Evolutionary conservation across 2,329 filamentous ascomycete species (phyloP).

Genomic region (Epichloe coenophiala): DNA sequence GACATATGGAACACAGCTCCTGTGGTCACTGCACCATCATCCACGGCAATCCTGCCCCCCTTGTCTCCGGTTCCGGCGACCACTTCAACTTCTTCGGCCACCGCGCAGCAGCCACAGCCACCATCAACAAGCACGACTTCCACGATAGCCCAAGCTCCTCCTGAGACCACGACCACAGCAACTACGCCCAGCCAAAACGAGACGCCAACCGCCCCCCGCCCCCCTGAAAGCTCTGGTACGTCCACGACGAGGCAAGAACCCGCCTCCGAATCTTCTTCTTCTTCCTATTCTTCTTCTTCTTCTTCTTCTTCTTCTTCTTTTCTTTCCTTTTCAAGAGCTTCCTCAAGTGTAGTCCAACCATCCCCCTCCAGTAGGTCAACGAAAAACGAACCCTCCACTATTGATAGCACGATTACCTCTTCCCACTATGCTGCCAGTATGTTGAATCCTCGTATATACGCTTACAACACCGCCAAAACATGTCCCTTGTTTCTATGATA

Average conservation of each 20-base stretch:
- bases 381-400: constrained; percentile 11
- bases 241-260: constrained; percentile 15
- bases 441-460: constrained; percentile 5
- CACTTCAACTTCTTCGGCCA: background rate
- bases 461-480: background rate
- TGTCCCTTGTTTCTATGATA: background rate
- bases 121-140: background rate
- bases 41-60: background rate
- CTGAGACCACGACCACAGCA: background rate
- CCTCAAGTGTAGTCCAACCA: constrained; percentile 13
- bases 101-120: background rate
- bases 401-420: background rate
- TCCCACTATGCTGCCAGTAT: constrained; percentile 18
- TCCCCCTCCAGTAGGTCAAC: constrained; percentile 16
- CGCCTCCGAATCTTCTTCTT: constrained; percentile 16
- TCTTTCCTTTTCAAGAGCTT: constrained; percentile 10
- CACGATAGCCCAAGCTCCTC: constrained; percentile 4
- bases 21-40: background rate
- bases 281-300: background rate
- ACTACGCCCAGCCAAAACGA: constrained; percentile 1
- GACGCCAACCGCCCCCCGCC: constrained; percentile 2
- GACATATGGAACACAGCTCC: background rate
- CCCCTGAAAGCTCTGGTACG: constrained; percentile 13
- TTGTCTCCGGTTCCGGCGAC: background rate
- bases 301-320: constrained; percentile 12